Evolutionary conservation across 2,329 filamentous ascomycete genomes (phyloP), one percentile per base, ranked within the genome.

Genomic region (Colletotrichum aenigma): DNA sequence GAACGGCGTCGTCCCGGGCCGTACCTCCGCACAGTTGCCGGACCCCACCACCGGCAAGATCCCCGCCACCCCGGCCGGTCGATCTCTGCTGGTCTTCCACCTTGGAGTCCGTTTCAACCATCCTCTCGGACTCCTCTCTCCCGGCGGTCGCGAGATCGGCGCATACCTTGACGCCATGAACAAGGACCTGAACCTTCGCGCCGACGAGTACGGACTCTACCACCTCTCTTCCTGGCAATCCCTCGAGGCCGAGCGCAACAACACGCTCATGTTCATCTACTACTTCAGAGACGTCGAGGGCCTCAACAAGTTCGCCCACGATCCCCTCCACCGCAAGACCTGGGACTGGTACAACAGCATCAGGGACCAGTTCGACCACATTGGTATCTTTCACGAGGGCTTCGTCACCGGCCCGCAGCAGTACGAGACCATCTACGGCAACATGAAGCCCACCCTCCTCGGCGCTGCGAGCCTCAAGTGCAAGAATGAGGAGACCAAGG

Each of bases 361-460:
- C 70, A 81, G 79, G 66, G 80, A 79, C 60, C 79, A 85, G 30
- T 76, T 82, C 55, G 78, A 79, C 30, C 84, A 89, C 76, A 78
- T 91, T 28, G 85, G 86, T 7, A 88, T 91, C 77, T 91, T 85
- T 75, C 90, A 92, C 79, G 90, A 92, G 85, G 86, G 87, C 0
- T 91, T 88, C 77, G 81, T 85, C 30, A 86, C 87, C 7, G 85
- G 85, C 1, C 81, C 82, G 4, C 84, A 85, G 5, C 82, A 82
- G 10, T 90, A 88, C 81, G 90, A 92, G 85, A 87, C 83, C 3
- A 83, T 91, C 26, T 91, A 91, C 78, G 77, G 85, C 9, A 87
- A 89, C 74, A 86, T 85, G 77, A 81, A 78, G 69, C 86, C 86
- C 1, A 74, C 81, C 6, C 68, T 87, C 48, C 71, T 88, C 66